A percentile compares a stretch with the other conserved stretches of the same genome.
These are phyloP conservation scores for Schrenkiella parvula DNA, from an alignment of 345 rosid species.

Conservation along the genomic window DNA sequence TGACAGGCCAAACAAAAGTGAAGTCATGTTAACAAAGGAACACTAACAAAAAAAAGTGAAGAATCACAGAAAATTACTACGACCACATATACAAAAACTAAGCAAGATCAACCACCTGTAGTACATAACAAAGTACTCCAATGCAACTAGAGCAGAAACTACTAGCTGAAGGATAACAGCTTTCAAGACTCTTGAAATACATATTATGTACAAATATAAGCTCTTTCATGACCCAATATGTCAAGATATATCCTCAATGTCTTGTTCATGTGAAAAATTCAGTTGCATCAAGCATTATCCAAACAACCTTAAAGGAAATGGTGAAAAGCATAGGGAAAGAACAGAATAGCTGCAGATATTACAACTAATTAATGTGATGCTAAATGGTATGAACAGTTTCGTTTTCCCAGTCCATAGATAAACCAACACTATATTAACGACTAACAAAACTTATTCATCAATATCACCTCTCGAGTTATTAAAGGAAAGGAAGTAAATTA, in stretches of 20 bases:
- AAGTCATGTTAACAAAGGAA: neutral
- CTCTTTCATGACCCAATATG: neutral
- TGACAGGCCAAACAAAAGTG: neutral
- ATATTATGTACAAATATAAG: neutral
- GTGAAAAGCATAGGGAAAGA: neutral
- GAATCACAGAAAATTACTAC: neutral
- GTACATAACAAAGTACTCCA: neutral
- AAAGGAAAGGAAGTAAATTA: neutral
- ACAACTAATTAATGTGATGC: neutral
- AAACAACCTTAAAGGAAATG: neutral
- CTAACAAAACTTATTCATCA: neutral
- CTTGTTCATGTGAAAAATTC: neutral
- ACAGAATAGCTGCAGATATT: neutral
- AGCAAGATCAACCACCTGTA: neutral
- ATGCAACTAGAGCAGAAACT: constrained; percentile 1
- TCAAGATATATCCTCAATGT: neutral
- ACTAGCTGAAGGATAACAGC: neutral
- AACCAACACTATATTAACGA: neutral
- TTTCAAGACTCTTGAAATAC: neutral
- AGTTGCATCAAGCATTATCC: neutral
- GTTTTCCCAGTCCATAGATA: neutral
- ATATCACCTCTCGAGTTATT: neutral
- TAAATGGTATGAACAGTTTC: neutral
- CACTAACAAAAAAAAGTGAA: too few species aligned
- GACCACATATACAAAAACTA: neutral